phyloP scores from a whole-genome alignment of 495 filamentous ascomycete species.

The Penicillium bialowiezense region DNA sequence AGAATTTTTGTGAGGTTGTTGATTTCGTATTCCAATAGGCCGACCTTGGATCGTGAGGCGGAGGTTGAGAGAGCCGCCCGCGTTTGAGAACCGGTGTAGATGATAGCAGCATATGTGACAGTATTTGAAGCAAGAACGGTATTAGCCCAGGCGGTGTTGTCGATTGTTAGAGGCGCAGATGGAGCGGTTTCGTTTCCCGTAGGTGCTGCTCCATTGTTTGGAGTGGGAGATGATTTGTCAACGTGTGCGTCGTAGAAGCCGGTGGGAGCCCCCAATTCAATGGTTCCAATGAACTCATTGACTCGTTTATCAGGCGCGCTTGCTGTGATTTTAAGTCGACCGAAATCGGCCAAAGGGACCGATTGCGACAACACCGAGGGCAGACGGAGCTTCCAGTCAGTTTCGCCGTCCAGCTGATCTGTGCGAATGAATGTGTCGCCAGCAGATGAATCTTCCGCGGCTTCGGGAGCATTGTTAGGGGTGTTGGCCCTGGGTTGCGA shows the following conservation, averaged over 20 bases:
- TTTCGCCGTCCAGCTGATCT: conserved; percentile 97
- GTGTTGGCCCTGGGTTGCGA: conserved; percentile 11
- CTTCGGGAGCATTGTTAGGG: conserved; percentile 6
- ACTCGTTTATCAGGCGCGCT: conserved; percentile 88
- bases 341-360: conserved; percentile 64
- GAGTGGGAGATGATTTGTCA: conserved; percentile 31
- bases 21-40: conserved; percentile 92
- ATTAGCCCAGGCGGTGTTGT: conserved; percentile 99
- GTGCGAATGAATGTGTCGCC: conserved; percentile 97
- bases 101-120: conserved; percentile 78
- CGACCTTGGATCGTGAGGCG: conserved; percentile 85
- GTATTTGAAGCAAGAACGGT: conserved; percentile 94
- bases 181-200: conserved; percentile 30
- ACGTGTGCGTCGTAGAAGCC: conserved; percentile 43
- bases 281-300: conserved; percentile 86
- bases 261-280: conserved; percentile 56
- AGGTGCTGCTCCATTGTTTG: conserved; percentile 11
- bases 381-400: conserved; percentile 95
- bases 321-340: conserved; percentile 72
- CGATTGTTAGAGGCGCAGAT: conserved; percentile 78
- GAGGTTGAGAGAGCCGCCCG: conserved; percentile 92
- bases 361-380: conserved; percentile 80
- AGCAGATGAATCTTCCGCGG: conserved; percentile 29
- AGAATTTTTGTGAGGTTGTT: conserved; percentile 98
- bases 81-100: conserved; percentile 95